Conservation (phyloP, 2,329 filamentous ascomycete species). For the Lachnellula occidentalis region DNA sequence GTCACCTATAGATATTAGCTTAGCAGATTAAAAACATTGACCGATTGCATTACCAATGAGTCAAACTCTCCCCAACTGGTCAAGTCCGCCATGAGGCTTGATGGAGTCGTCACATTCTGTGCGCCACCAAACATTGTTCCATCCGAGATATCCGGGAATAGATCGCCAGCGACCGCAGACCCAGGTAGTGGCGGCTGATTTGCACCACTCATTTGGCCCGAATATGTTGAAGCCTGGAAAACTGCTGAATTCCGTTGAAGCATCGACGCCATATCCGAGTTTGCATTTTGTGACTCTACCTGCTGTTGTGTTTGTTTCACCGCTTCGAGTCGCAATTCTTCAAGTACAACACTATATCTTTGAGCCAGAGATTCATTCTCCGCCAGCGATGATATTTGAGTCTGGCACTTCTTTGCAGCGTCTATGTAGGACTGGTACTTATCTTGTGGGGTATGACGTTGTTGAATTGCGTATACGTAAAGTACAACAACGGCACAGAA, state of each 20-base stretch:
- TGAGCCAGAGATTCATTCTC: constrained; percentile 36
- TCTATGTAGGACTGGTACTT: constrained; percentile 31
- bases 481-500: constrained; percentile 41
- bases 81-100: constrained; percentile 18
- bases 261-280: not conserved
- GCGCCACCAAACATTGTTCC: not conserved
- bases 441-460: constrained; percentile 26
- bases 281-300: not conserved
- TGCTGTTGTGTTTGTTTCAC: constrained; percentile 10
- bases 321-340: constrained; percentile 32
- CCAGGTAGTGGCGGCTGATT: not conserved
- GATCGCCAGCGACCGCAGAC: not conserved
- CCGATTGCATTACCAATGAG: constrained; percentile 22
- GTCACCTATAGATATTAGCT: constrained; percentile 13
- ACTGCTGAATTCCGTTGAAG: not conserved
- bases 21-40: too few species aligned
- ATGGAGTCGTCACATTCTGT: constrained; percentile 13
- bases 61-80: constrained; percentile 29
- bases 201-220: not conserved
- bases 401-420: constrained; percentile 37
- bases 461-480: constrained; percentile 41
- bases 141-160: not conserved
- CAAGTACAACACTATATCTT: constrained; percentile 39
- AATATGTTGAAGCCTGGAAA: not conserved
- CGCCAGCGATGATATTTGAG: constrained; percentile 35